Evolutionary conservation across 345 rosid species (phyloP), one percentile per base, ranked within the genome.

Genomic region (Camelina sativa): DNA sequence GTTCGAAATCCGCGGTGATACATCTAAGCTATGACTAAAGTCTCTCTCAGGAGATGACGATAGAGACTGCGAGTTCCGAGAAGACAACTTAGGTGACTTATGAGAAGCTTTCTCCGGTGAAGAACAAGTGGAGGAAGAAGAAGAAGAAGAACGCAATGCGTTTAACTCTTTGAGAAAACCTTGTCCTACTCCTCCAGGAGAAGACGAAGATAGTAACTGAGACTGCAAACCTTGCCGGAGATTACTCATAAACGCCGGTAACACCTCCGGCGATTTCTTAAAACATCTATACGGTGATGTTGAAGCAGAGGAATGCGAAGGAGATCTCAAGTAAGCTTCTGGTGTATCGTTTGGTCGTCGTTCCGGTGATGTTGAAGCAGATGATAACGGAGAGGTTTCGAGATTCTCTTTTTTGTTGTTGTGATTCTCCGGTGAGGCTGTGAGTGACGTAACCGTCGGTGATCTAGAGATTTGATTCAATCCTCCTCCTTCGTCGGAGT

Each of bases 401-500:
- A 74, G 72, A 28, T 56, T 78, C 51, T 72, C 74, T 11, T 66
- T 58, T 25, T 59, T 76, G 43, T 65, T 54, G 8, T 70, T 32
- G 20, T 69, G 75, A 28, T 69, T 80, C 5, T 67, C 86, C 17
- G 96, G 90, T 46, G 93, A 86, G 25, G 85, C 63, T 13, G 86
- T 80, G 32, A 82, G 80, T 8, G 85, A 78, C 15, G 81, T 76
- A 44, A 72, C 68, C 75, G 81, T 77, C 65, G 87, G 72, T 25
- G 90, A 84, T 71, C 73, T 61, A 73, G 54, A 78, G 77, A 68
- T 77, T 75, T 67, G 79, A 67, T 75, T 78, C 68, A 76, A 60
- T 65, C 30, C 4, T 28, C 62, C 66, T 79, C 67, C 69, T 80
- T 62, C 52, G 19, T 77, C 69, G 20, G 80, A 40, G 61, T 76